phyloP scores from a whole-genome alignment of 805 yeast genomes.

The Barnettozyma populi region DNA sequence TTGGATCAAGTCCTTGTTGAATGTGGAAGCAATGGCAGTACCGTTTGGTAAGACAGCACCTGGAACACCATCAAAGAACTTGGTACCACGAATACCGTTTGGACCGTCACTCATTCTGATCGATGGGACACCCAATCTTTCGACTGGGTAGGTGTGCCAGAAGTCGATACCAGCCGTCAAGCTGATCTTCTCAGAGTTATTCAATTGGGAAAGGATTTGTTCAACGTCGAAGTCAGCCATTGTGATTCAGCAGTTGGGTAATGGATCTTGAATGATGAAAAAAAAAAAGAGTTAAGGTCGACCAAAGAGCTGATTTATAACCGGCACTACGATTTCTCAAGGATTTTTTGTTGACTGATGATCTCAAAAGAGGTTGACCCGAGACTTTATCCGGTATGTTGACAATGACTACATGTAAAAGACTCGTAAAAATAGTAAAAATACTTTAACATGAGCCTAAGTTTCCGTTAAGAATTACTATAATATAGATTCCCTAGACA shows the following conservation, averaged over 20 bases:
- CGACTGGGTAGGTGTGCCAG: conserved; percentile 45
- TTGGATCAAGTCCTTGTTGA: conserved; percentile 43
- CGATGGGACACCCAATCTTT: conserved; percentile 38
- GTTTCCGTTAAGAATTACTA: too few species aligned
- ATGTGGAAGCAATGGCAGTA: conserved; percentile 53
- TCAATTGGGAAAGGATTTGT: conserved; percentile 11
- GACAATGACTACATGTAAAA: background rate
- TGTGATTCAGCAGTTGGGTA: background rate
- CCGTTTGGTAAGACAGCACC: conserved; percentile 56
- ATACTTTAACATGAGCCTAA: too few species aligned
- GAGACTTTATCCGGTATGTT: background rate
- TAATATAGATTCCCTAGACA: background rate
- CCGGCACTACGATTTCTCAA: background rate
- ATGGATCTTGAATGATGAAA: background rate
- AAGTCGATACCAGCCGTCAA: conserved; percentile 40
- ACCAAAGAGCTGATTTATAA: background rate
- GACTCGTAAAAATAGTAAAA: background rate
- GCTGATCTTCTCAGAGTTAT: conserved; percentile 21
- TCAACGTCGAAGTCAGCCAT: conserved; percentile 24
- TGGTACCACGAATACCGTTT: conserved; percentile 58
- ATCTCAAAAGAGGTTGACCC: background rate
- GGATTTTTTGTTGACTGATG: background rate
- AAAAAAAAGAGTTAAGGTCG: background rate
- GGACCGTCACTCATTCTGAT: conserved; percentile 55
- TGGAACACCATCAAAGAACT: conserved; percentile 45